Base-by-base conservation (phyloP, 2,329 filamentous ascomycete genomes). In the Neodidymelliopsis sp. region DNA sequence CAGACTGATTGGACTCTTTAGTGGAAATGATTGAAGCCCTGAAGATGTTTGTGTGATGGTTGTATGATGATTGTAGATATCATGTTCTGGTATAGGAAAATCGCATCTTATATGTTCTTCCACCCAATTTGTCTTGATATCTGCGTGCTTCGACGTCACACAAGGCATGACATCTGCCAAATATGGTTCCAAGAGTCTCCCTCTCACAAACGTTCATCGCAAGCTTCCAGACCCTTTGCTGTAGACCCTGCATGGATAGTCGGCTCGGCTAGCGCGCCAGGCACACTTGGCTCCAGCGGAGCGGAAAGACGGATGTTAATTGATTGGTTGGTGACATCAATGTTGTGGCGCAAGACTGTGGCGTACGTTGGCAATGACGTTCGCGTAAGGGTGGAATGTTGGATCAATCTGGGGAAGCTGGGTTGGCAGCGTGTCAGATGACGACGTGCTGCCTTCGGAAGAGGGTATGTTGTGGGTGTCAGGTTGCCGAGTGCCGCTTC, bases 101-200 rank as follows among this genome's bases (percentile, higher is more conserved):
- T 18, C 25, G 13, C 13, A 9, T 22, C 34, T 43, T 43, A 49
- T 49, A 43, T 23, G 28, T 4, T 24, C 22, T 39, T 34, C 23
- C 19, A 6, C 4, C 13, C 8, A n/a, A 18, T 10, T 19, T 13
- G 9, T 4, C 6, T 3, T 7, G 4, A 20, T 19, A 11, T 34
- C 11, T 3, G 20, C 11, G 16, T 10, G 7, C 16, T 20, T 39
- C 39, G 34, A 43, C 39, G 46, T 43, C 39, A 49, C 34, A 28
- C 33, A 13, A 27, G 12, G 13, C 20, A 49, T 49, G 47, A 44
- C 47, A 49, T 44, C 18, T 39, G 47, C 47, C 39, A 44, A 44
- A 39, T 20, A 19, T 27, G 1, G 3, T 16, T 12, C 37, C 45
- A 42, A 38, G 27, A 42, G 4, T n/a, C 8, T 29, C 27, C 28